These are phyloP conservation scores for Aspergillus versicolor DNA, from an alignment of 2,329 filamentous ascomycete species.

Conservation along the genomic window DNA sequence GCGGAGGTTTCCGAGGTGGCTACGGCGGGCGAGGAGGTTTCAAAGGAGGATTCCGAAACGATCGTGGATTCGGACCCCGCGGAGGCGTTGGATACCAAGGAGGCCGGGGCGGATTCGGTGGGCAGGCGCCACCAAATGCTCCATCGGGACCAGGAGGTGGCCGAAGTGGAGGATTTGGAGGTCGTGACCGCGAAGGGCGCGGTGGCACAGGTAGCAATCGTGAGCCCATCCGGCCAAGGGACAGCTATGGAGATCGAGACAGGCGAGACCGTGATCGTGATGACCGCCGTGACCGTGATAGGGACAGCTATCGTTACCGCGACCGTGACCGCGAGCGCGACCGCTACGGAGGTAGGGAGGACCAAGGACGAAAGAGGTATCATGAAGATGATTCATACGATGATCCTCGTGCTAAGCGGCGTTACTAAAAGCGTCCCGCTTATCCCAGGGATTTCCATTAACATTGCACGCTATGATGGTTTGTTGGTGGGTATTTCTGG, in stretches of 20 bases:
- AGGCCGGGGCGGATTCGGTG: slow-evolving; percentile 52
- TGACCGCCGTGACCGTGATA: slow-evolving; percentile 56
- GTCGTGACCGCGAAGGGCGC: slow-evolving; percentile 53
- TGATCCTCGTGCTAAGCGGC: slow-evolving; percentile 63
- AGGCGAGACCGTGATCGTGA: slow-evolving; percentile 45
- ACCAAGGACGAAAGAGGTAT: slow-evolving; percentile 62
- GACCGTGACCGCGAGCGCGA: slow-evolving; percentile 47
- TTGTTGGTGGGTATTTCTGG: slow-evolving; percentile 47
- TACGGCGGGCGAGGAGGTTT: slow-evolving; percentile 55
- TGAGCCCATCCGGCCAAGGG: slow-evolving; percentile 73
- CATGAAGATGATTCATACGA: slow-evolving; percentile 80
- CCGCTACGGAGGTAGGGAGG: slow-evolving; percentile 51
- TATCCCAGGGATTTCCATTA: slow-evolving; percentile 14
- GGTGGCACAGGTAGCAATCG: slow-evolving; percentile 73
- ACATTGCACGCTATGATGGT: slow-evolving; percentile 28
- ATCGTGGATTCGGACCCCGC: slow-evolving; percentile 50
- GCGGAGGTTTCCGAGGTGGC: slow-evolving; percentile 57
- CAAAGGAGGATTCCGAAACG: slow-evolving; percentile 52
- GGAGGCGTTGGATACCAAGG: slow-evolving; percentile 59
- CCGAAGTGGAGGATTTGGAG: slow-evolving; percentile 52
- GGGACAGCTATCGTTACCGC: slow-evolving; percentile 50
- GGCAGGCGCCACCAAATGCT: slow-evolving; percentile 50
- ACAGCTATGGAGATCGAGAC: slow-evolving; percentile 54
- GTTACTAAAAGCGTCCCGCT: slow-evolving; percentile 49
- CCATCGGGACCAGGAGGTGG: slow-evolving; percentile 57